Evolutionary conservation across 2,329 filamentous ascomycete species (phyloP), one percentile per base, ranked within the genome.

Genomic region (Lachnellula suecica): DNA sequence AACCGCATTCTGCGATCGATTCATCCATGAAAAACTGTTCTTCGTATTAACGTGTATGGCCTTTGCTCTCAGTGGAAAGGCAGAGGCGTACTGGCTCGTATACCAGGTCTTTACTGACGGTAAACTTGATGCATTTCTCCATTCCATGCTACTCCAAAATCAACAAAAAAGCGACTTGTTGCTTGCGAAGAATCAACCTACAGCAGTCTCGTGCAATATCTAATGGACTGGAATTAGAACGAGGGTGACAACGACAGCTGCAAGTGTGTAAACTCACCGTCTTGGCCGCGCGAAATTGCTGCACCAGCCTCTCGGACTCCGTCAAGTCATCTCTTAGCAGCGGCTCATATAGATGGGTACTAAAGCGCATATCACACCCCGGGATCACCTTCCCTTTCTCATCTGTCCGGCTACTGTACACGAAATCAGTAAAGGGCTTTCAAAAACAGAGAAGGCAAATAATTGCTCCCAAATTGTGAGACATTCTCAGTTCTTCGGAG

Each of bases 181-280:
- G n/a, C 22, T 29, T 2, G 22, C 15, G 42, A 15, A 27, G 15
- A n/a, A 31, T 19, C 15, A 38, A 38, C n/a, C 34, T 23, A 49
- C 46, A 42, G 35, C 23, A 42, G 46, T 49, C 25, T 49, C 46
- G n/a, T 49, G 46, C 15, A 43, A 13, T 41, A 49, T 23, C 46
- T 47, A 38, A n/a, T n/a, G 9, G 23, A 11, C 15, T 24, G 9
- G 22, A 20, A 38, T 8, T 11, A 8, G 22, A 5, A 15, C 7
- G 37, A n/a, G 19, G 4, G 5, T 15, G 45, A 9, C 29, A 20
- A 6, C 22, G 8, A n/a, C 24, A 41, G 15, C 22, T 24, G 8
- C 29, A 31, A 31, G n/a, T 9, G n/a, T 11, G 29, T 2, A 40
- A 24, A 40, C 45, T 41, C n/a, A 47, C 45, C 19, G 34, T 47